Evolutionary conservation across 345 rosid species (phyloP), one percentile per base, ranked within the genome.

Genomic region (Lagerstroemia speciosa): DNA sequence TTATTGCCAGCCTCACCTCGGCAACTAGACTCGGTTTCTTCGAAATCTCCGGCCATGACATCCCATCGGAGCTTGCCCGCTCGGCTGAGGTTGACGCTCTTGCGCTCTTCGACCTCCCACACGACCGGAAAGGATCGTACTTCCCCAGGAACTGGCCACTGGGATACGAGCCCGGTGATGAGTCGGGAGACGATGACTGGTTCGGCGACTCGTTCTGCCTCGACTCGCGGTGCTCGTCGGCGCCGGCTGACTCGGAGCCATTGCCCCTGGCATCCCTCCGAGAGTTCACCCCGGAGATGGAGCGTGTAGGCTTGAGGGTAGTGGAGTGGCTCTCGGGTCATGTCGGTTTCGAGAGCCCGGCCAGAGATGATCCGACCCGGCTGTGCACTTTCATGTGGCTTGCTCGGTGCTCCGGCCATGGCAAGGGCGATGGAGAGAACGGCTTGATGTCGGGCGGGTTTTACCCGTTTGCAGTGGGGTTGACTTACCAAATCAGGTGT

Each of bases 141-240:
- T 86, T 92, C 48, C 96, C 90, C 0, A 78, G 69, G 22, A 83
- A 82, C 77, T 86, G 94, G 96, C 98, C 98, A 32, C 65, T 86
- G 14, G 98, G 98, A 5, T 86, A 78, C 69, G 92, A 79, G 37
- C 62, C 66, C 26, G 83, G 65, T 9, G 83, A 81, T 0, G 84
- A 41, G 46, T 41, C 10, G 46, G 46, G 46, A 9, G 46, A 82
- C 55, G 82, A 71, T 0, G 82, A 64, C 24, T 80, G 57, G 62
- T 76, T 72, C 55, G 83, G 78, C 3, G 84, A 83, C 75, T 85
- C 88, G 62, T 83, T 89, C 67, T 86, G 85, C 73, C 67, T 92
- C 27, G 91, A 87, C 64, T 69, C 75, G 0, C 45, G 69, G 29
- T 78, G 83, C 26, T 72, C 72, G 46, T 41, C 71, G 2, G 90